Evolutionary conservation across 2,329 filamentous ascomycete species (phyloP).

Genomic region (Orbilia quercus): DNA sequence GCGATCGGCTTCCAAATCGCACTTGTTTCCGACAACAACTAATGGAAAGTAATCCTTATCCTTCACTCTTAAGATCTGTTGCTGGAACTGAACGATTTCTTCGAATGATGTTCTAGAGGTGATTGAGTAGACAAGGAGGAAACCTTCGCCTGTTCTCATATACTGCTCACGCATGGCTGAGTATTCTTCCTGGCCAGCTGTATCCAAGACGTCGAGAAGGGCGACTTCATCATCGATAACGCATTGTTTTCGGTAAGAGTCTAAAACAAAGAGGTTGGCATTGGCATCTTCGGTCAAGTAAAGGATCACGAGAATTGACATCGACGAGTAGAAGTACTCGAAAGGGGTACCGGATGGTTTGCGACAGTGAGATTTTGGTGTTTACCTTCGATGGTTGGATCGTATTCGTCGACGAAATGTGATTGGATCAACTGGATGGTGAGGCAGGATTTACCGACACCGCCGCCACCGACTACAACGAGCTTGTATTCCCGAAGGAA

Average conservation of each 20-base stretch:
- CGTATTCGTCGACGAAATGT: constrained; percentile 99
- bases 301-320: background rate
- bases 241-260: constrained; percentile 99
- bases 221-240: constrained; percentile 98
- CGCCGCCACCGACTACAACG: constrained; percentile 96
- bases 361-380: no score
- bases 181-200: constrained; percentile 98
- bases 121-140: constrained; percentile 97
- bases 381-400: constrained; percentile 97
- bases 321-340: no score
- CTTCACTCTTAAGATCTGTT: constrained; percentile 98
- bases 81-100: constrained; percentile 98
- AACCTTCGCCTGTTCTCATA: constrained; percentile 98
- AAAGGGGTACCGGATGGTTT: no score
- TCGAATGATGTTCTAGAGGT: constrained; percentile 97
- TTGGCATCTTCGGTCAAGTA: constrained; percentile 24
- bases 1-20: constrained; percentile 92
- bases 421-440: constrained; percentile 96
- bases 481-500: constrained; percentile 93
- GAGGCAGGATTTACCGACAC: constrained; percentile 98
- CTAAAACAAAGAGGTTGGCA: constrained; percentile 67
- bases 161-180: constrained; percentile 99
- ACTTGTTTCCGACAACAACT: constrained; percentile 99
- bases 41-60: constrained; percentile 99
- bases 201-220: constrained; percentile 96